Evolutionary conservation across 106 monocot species (phyloP).

Genomic region (Hemerocallis citrina): DNA sequence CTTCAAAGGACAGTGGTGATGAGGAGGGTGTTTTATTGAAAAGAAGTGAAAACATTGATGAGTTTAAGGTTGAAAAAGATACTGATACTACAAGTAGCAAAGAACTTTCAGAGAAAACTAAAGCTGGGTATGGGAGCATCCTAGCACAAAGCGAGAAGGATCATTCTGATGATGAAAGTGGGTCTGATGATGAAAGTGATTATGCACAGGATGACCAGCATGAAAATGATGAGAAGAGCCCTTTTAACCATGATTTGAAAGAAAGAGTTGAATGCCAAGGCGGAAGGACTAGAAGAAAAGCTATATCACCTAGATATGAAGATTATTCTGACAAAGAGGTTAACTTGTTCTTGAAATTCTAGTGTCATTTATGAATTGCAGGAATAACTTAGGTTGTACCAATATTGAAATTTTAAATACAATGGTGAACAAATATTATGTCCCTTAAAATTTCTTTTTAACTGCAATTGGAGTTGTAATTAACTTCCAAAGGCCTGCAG

Average conservation of each 20-base stretch:
- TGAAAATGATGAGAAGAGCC: slow-evolving; percentile 22
- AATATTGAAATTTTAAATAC: neutral
- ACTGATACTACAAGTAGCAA: neutral
- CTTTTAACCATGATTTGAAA: slow-evolving; percentile 30
- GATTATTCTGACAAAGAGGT: slow-evolving; percentile 38
- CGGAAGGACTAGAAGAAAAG: slow-evolving; percentile 85
- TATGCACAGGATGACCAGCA: slow-evolving; percentile 15
- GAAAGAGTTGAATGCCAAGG: slow-evolving; percentile 57
- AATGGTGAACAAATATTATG: neutral
- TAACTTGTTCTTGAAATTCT: neutral
- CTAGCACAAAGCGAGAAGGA: slow-evolving; percentile 17
- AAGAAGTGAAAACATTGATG: neutral
- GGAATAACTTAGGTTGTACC: neutral
- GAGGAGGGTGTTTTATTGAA: slow-evolving; percentile 1
- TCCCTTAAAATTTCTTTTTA: neutral
- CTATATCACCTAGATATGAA: slow-evolving; percentile 33
- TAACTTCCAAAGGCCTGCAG: slow-evolving; percentile 10
- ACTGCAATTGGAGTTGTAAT: neutral
- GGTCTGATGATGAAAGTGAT: slow-evolving; percentile 40
- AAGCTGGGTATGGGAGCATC: slow-evolving; percentile 8
- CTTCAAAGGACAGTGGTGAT: slow-evolving; percentile 14
- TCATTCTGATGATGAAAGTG: slow-evolving; percentile 38
- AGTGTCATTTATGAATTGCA: neutral
- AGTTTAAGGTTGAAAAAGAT: slow-evolving; percentile 9
- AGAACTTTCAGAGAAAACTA: slow-evolving; percentile 10